Evolutionary conservation across 441 rosid genomes (phyloP).

Genomic region (Adansonia gregorii): DNA sequence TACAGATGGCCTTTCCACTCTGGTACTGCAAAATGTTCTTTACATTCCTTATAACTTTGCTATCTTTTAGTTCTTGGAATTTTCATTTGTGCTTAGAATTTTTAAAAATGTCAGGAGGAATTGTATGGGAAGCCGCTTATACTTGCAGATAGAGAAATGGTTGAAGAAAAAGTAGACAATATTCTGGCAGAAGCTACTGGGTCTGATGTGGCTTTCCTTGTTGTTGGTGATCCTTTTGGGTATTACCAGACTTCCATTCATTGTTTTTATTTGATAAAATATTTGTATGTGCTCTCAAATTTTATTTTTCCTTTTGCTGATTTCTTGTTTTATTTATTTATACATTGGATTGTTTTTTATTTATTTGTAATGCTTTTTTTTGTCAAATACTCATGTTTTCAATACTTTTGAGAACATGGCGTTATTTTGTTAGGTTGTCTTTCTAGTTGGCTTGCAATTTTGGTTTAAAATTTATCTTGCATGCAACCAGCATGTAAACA

Average conservation of each 20-base stretch:
- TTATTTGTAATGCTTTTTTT: neutral
- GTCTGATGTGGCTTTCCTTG: conserved; percentile 73
- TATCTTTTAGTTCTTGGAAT: neutral
- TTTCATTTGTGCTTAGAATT: neutral
- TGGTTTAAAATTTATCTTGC: neutral
- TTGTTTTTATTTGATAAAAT: neutral
- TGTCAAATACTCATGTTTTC: neutral
- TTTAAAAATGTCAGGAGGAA: conserved; percentile 50
- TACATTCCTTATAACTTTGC: conserved; percentile 2
- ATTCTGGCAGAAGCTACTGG: conserved; percentile 60
- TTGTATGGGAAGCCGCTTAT: conserved; percentile 68
- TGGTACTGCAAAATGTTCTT: conserved; percentile 42
- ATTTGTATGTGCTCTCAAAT: neutral
- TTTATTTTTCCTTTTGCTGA: neutral
- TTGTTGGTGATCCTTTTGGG: conserved; percentile 97
- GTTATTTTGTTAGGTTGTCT: neutral
- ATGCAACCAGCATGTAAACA: neutral
- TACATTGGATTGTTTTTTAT: neutral
- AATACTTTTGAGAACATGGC: neutral
- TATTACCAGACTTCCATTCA: conserved; percentile 21
- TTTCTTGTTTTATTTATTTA: neutral
- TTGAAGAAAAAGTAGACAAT: conserved; percentile 79
- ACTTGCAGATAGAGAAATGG: conserved; percentile 91
- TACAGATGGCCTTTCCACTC: conserved; percentile 67
- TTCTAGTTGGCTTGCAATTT: neutral